Conservation (phyloP, 495 filamentous ascomycete species). For the Podospora tetraspora region DNA sequence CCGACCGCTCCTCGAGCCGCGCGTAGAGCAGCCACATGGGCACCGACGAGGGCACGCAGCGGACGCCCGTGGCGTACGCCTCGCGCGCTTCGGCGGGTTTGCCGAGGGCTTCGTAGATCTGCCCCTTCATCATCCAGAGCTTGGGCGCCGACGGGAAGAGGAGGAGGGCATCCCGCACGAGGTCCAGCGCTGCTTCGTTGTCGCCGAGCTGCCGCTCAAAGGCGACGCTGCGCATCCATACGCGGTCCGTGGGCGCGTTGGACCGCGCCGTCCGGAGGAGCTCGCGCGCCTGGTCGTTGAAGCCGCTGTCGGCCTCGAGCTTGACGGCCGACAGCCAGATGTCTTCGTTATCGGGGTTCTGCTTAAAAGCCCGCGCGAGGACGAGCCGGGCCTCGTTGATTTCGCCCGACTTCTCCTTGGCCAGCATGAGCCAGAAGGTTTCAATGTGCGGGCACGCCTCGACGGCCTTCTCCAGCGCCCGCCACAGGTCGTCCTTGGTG, state of each 20-base stretch:
- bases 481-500: constrained; percentile 73
- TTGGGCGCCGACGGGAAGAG: constrained; percentile 84
- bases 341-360: constrained; percentile 92
- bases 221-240: constrained; percentile 91
- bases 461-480: constrained; percentile 85
- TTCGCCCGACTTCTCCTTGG: constrained; percentile 82
- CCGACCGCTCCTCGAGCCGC: constrained; percentile 78
- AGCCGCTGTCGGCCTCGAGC: constrained; percentile 73
- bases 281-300: constrained; percentile 72
- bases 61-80: constrained; percentile 83
- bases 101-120: constrained; percentile 80
- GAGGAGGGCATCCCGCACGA: constrained; percentile 80
- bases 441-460: constrained; percentile 87
- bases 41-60: constrained; percentile 75
- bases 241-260: constrained; percentile 86
- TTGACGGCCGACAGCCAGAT: constrained; percentile 96
- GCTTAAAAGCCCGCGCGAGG: constrained; percentile 79
- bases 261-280: constrained; percentile 74
- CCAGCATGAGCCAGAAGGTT: constrained; percentile 92
- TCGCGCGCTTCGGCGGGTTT: constrained; percentile 82
- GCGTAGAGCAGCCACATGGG: constrained; percentile 86
- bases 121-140: constrained; percentile 97
- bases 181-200: constrained; percentile 70
- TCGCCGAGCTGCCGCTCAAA: constrained; percentile 84
- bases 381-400: constrained; percentile 79